These are phyloP conservation scores for Scheffersomyces insectosa DNA, from an alignment of 1,139 yeast species.

Conservation along the genomic window DNA sequence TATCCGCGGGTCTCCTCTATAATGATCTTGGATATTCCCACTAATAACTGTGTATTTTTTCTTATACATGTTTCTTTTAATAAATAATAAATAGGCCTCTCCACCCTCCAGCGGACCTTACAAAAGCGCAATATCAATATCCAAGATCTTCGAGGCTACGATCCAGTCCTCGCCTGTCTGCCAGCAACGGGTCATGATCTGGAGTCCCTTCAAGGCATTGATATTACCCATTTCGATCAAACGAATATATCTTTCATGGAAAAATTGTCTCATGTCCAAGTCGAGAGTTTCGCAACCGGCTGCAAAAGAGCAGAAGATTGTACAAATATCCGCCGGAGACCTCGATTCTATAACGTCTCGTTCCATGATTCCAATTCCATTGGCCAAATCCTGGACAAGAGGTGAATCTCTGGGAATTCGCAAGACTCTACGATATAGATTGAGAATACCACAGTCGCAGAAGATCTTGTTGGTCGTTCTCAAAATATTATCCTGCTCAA, in stretches of 20 bases:
- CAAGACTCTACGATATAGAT: constrained; percentile 57
- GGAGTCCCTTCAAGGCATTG: constrained; percentile 49
- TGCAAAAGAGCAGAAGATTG: constrained; percentile 55
- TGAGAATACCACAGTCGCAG: constrained; percentile 54
- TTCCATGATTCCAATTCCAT: constrained; percentile 36
- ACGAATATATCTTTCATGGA: constrained; percentile 35
- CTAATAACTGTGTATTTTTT: too few relatives aligned
- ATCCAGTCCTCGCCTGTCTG: constrained; percentile 57
- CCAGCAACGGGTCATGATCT: constrained; percentile 60
- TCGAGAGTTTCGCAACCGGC: constrained; percentile 61
- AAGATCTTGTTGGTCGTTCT: constrained; percentile 59
- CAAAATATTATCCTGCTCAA: constrained; percentile 39
- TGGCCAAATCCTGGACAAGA: constrained; percentile 49
- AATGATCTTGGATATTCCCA: too few relatives aligned
- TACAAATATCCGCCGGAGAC: constrained; percentile 57
- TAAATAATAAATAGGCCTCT: too few relatives aligned
- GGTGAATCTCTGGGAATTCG: constrained; percentile 46
- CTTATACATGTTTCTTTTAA: too few relatives aligned
- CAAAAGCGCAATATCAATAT: constrained; percentile 50
- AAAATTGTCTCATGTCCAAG: constrained; percentile 31
- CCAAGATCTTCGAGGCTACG: constrained; percentile 44
- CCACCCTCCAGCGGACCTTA: constrained; percentile 12
- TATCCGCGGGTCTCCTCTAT: too few relatives aligned
- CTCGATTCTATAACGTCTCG: constrained; percentile 39
- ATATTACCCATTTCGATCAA: constrained; percentile 48